These are phyloP conservation scores for Pythium utonaiense DNA, from an alignment of 352 stramenopile genomes.

Conservation along the genomic window DNA sequence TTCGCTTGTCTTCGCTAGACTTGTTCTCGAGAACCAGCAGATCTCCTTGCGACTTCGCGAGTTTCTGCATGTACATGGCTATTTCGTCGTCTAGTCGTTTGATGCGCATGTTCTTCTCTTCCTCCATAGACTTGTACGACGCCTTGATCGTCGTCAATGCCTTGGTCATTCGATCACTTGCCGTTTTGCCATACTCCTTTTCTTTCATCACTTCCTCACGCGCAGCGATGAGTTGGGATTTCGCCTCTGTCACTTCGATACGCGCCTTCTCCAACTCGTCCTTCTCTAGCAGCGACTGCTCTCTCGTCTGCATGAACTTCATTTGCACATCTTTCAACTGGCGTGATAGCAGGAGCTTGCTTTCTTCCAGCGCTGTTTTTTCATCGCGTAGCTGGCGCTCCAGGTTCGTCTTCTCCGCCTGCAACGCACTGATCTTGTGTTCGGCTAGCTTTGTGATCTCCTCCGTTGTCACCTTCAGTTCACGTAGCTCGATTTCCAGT, in stretches of 20 bases:
- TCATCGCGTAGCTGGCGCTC: constrained; percentile 37
- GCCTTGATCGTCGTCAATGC: constrained; percentile 52
- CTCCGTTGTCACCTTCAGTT: constrained; percentile 37
- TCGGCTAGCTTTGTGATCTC: constrained; percentile 34
- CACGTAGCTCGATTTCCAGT: constrained; percentile 43
- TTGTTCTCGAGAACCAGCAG: constrained; percentile 56
- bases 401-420: constrained; percentile 17
- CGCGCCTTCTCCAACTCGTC: constrained; percentile 60
- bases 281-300: constrained; percentile 56
- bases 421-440: constrained; percentile 35
- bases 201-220: constrained; percentile 57
- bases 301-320: constrained; percentile 51
- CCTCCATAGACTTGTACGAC: constrained; percentile 54
- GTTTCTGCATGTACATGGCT: constrained; percentile 42
- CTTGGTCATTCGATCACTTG: constrained; percentile 58
- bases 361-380: constrained; percentile 46
- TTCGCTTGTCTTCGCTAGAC: constrained; percentile 28
- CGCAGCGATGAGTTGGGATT: constrained; percentile 34
- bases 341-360: constrained; percentile 39
- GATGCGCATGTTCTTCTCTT: constrained; percentile 59
- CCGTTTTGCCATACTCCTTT: constrained; percentile 42
- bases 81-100: constrained; percentile 50
- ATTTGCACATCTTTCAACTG: constrained; percentile 60
- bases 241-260: constrained; percentile 46
- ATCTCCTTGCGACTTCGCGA: constrained; percentile 54